Evolutionary conservation across 768 basidiomycete genomes (phyloP).

Genomic region (Phlebiopsis gigantea): DNA sequence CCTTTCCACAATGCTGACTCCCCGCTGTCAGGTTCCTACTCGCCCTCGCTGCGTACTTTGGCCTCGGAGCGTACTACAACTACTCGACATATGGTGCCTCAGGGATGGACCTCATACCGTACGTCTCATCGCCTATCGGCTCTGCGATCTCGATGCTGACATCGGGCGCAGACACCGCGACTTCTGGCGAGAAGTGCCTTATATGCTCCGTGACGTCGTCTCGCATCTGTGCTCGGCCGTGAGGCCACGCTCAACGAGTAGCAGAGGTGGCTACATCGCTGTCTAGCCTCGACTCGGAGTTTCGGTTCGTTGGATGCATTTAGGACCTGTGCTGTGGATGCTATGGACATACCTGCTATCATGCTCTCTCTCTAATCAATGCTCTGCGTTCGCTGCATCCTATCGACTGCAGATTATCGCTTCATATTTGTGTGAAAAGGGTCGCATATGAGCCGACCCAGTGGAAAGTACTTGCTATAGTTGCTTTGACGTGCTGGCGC

Average conservation of each 20-base stretch:
- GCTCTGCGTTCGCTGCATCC: background rate
- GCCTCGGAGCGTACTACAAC: slow-evolving; percentile 80
- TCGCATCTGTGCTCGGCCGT: slow-evolving; percentile 73
- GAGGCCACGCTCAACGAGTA: slow-evolving; percentile 57
- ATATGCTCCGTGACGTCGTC: slow-evolving; percentile 74
- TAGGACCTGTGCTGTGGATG: background rate
- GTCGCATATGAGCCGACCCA: background rate
- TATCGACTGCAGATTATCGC: background rate
- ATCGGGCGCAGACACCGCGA: slow-evolving; percentile 62
- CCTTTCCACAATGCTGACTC: slow-evolving; percentile 27
- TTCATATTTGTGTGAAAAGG: background rate
- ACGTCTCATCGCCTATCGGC: slow-evolving; percentile 28
- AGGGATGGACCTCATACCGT: slow-evolving; percentile 83
- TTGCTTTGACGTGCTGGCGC: background rate
- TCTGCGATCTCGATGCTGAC: background rate
- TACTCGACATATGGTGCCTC: slow-evolving; percentile 83
- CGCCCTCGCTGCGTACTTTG: slow-evolving; percentile 66
- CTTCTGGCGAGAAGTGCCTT: slow-evolving; percentile 88
- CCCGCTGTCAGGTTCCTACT: slow-evolving; percentile 49
- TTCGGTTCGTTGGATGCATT: background rate
- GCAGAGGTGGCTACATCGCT: slow-evolving; percentile 70
- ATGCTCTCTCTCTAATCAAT: background rate
- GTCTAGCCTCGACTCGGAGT: slow-evolving; percentile 30
- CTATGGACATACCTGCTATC: background rate
- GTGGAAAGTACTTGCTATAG: background rate